Evolutionary conservation across 306 rosid species (phyloP).

Genomic region (Senna siamea): DNA sequence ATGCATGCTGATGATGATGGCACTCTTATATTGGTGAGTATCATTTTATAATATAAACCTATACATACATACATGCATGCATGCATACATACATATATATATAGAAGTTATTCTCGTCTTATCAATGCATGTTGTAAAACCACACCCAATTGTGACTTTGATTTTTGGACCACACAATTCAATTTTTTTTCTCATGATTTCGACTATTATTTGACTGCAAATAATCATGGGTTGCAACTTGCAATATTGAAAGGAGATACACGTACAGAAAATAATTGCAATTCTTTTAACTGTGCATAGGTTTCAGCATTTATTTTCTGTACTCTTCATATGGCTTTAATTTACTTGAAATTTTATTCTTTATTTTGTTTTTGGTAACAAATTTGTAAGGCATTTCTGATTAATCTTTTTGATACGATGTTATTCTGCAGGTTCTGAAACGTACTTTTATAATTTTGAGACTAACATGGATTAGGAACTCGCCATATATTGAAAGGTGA

Average conservation of each 20-base stretch:
- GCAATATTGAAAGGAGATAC: conserved; percentile 17
- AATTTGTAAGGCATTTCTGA: neutral
- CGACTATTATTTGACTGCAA: neutral
- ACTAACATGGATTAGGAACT: conserved; percentile 88
- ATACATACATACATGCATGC: no score
- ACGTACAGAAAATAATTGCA: conserved; percentile 3
- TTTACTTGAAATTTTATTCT: conserved; percentile 22
- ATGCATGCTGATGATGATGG: conserved; percentile 86
- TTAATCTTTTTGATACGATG: neutral
- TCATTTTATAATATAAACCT: neutral
- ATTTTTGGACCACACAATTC: conserved; percentile 5
- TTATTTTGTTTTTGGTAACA: conserved; percentile 4
- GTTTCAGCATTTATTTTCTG: conserved; percentile 21
- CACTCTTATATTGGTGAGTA: conserved; percentile 80
- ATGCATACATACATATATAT: no score
- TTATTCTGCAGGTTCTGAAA: conserved; percentile 69
- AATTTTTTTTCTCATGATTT: conserved; percentile 22
- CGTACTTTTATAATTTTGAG: conserved; percentile 60
- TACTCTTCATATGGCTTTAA: conserved; percentile 24
- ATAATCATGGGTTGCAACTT: conserved; percentile 10
- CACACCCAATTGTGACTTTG: conserved; percentile 17
- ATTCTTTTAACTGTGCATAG: conserved; percentile 15
- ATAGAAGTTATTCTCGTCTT: neutral
- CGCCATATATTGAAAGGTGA: conserved; percentile 76
- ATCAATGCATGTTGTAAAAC: conserved; percentile 4